Evolutionary conservation across 2,329 filamentous ascomycete species (phyloP), one percentile per base, ranked within the genome.

Genomic region (Nothophoma quercina): DNA sequence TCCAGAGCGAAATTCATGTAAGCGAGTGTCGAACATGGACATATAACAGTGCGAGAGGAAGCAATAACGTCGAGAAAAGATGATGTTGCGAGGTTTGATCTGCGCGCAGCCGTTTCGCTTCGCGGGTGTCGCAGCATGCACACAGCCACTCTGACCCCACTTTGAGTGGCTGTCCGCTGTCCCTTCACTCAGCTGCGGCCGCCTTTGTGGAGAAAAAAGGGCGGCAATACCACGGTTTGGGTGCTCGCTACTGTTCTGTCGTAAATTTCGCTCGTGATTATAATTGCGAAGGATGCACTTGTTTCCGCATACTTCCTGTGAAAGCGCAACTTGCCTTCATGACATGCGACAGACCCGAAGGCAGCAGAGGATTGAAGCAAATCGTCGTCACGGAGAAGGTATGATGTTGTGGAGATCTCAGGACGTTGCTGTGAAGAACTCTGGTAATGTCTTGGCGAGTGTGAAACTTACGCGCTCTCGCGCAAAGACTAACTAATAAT

Each of bases 171-270:
- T 47, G 43, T 13, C n/a, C n/a, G n/a, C n/a, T n/a, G n/a, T 29
- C 28, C 38, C n/a, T 26, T 34, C 30, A 18, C 46, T 49, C 46
- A 50, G 46, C 46, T 25, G 28, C 28, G 39, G 26, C 39, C 39
- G 39, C 47, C 39, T 51, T 50, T 43, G 47, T 39, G 47, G 39
- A 51, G 39, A 44, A 39, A 51, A 51, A 51, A 50, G 47, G 47
- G 47, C 47, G 47, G 47, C n/a, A 49, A 29, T 51, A 51, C n/a
- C 39, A 13, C 3, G 1, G 39, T 2, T 43, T 51, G 38, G 15
- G 28, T 15, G 32, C 32, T 38, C 22, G 19, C 32, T 19, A 4
- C 3, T 28, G 23, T 28, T 6, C n/a, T 26, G n/a, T 9, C 29
- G 16, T 28, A 18, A 15, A 22, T 26, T 44, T 30, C 18, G 13